Percentiles rank a stretch among this genome's conserved stretches.
phyloP scores from a whole-genome alignment of 148 eudicot genomes.

The Nepenthes mirabilis region DNA sequence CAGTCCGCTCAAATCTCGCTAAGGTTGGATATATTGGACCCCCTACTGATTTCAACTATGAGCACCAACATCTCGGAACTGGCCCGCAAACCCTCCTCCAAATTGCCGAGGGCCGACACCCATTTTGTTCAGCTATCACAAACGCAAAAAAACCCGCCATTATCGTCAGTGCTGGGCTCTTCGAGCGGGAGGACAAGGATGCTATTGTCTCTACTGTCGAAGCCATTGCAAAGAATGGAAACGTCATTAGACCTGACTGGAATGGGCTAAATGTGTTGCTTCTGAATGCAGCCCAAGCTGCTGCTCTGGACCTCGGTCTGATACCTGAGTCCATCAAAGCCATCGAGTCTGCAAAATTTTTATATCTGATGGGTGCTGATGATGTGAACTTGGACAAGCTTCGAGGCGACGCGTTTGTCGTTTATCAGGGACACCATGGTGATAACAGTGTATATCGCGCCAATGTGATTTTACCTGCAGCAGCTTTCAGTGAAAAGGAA shows the following conservation, averaged over 20 bases:
- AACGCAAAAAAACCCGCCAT: constrained; percentile 84
- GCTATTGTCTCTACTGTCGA: constrained; percentile 63
- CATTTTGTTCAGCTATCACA: constrained; percentile 45
- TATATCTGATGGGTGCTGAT: constrained; percentile 95
- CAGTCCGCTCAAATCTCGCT: constrained; percentile 51
- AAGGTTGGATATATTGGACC: constrained; percentile 91
- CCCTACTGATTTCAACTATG: constrained; percentile 71
- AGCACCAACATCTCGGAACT: constrained; percentile 65
- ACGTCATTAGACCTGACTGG: constrained; percentile 78
- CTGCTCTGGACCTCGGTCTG: constrained; percentile 84
- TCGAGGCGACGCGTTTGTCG: constrained; percentile 78
- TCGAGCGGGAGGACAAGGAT: constrained; percentile 73
- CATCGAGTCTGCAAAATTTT: constrained; percentile 69
- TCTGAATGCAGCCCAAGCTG: constrained; percentile 92
- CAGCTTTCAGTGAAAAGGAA: constrained; percentile 89
- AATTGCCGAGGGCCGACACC: constrained; percentile 69
- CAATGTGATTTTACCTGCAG: constrained; percentile 76
- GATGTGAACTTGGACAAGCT: constrained; percentile 63
- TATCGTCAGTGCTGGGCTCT: constrained; percentile 77
- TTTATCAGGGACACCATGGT: constrained; percentile 98
- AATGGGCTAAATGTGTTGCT: constrained; percentile 77
- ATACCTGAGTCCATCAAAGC: constrained; percentile 68
- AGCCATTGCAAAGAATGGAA: constrained; percentile 46
- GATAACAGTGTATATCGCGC: constrained; percentile 85
- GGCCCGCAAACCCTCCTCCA: constrained; percentile 62